Base-by-base conservation (phyloP, 2,329 filamentous ascomycete species). In the Calycina marina region DNA sequence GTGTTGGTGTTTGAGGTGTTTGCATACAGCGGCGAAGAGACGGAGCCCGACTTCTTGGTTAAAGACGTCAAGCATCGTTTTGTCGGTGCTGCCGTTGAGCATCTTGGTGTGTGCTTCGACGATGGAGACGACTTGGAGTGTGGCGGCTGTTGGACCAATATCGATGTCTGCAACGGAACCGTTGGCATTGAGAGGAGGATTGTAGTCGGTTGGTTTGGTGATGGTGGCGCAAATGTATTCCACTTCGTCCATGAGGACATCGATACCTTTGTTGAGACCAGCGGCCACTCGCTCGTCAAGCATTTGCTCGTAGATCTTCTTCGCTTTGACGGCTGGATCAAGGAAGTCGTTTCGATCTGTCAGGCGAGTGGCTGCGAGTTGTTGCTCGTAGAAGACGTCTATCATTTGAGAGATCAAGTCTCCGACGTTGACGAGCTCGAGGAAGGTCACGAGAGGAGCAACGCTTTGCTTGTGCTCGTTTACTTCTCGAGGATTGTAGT, bases 301-400 rank as follows among this genome's bases (percentile, higher is more conserved):
- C 80, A 94, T 93, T 52, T 94, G 86, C 63, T 98, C 90, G 48
- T 96, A 98, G 43, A 83, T 85, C 61, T 94, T 96, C 70, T 98
- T 98, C 42, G 90, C 86, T 46, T 94, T 78, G 18, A 81, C 80
- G 0, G 86, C 83, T 13, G 85, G 80, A 50, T 93, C 84, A 29
- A 98, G 65, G 49, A 98, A 98, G 57, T 98, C 90, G 52, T 93
- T 92, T 26, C 81, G 76, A 52, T 96, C 88, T 1, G 80, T 80
- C 32, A 98, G 75, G 47, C 81, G 81, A 10, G 80, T 72, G 1
- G 73, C 70, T 4, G 85, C 74, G 16, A 98, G 69, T 58, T 98
- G 90, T 58, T 96, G 90, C 52, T 93, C 81, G 57, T 93, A 98
- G 53, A 98, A 98, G 18, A 98, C 85, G 52, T 98, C 90, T 37